Evolutionary conservation across 176 grass and related monocot genomes (phyloP), one percentile per base, ranked within the genome.

Genomic region (Puccinellia tenuiflora): DNA sequence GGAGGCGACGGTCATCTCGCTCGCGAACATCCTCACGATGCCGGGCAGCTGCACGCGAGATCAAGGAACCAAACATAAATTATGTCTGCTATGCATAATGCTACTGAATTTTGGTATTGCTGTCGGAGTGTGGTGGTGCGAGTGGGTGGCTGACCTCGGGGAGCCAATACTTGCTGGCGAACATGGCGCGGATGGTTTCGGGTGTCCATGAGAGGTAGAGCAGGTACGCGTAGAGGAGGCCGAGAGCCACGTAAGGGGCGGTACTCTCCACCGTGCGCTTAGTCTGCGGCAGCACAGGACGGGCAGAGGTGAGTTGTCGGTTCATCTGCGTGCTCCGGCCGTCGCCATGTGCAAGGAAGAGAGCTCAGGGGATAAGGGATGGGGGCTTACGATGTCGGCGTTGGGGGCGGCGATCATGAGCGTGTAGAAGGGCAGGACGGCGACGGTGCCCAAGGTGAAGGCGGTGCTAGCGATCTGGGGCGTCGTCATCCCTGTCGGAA

Each of bases 361-460:
- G 46, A 48, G 46, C 15, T 17, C 15, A 17, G 65, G 47, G 8
- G 26, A 15, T 15, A 30, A 38, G 35, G 31, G 0, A n/a, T 50
- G 54, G 54, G 54, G 21, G 65, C 97, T 92, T 86, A 99, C 97
- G 28, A 96, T 22, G 62, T 76, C 72, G 75, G 97, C 84, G 68
- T 96, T 96, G 57, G 97, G 97, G 29, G 97, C 97, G 56, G 93
- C 76, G 80, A 99, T 88, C 97, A 99, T 99, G 66, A 99, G 91
- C 26, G 97, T 92, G 84, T 96, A 99, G 87, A 96, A 99, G 2
- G 97, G 97, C 84, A 99, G 93, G 37, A 99, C 97, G 66, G 91
- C 89, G 79, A 92, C 52, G 34, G 97, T 96, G 85, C 91, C 97
- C 64, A 86, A 76, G 46, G 97, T 99, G 91, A 99, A 96, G 59